Evolutionary conservation across 768 basidiomycete genomes (phyloP).

Genomic region (Sutorius australiensis): DNA sequence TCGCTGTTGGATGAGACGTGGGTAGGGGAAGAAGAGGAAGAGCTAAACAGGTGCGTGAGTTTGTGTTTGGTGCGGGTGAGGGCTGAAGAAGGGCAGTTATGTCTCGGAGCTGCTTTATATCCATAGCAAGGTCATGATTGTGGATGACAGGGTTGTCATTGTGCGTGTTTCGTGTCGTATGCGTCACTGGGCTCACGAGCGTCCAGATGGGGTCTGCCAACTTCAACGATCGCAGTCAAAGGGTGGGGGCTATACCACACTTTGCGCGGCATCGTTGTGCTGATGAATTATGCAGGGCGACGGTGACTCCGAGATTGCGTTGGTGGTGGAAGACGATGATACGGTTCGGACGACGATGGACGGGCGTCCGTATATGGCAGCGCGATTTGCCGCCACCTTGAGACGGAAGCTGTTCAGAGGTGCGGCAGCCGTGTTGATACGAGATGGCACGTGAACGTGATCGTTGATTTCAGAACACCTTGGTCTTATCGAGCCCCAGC

Average conservation of each 20-base stretch:
- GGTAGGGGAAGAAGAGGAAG: constrained; percentile 81
- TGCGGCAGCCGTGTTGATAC: constrained; percentile 26
- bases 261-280: not conserved
- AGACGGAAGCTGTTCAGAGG: constrained; percentile 82
- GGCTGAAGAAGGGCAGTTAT: constrained; percentile 46
- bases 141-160: constrained; percentile 87
- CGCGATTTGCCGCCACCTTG: constrained; percentile 79
- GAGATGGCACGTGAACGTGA: not conserved
- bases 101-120: constrained; percentile 81
- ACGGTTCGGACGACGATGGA: constrained; percentile 74
- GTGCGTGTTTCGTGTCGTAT: constrained; percentile 40
- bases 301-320: constrained; percentile 91
- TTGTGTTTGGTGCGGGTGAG: not conserved
- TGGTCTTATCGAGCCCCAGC: constrained; percentile 78
- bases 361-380: constrained; percentile 65
- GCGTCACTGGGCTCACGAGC: constrained; percentile 4
- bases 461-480: constrained; percentile 62
- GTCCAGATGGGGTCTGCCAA: constrained; percentile 89
- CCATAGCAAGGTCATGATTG: constrained; percentile 90
- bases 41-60: constrained; percentile 65
- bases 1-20: constrained; percentile 73
- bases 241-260: constrained; percentile 34
- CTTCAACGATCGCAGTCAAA: constrained; percentile 83
- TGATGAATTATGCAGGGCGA: constrained; percentile 57
- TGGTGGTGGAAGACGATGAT: constrained; percentile 88